A percentile compares a stretch with the other conserved stretches of the same genome.
Conservation (phyloP, 2,329 filamentous ascomycete genomes). For the Colletotrichum sp. region DNA sequence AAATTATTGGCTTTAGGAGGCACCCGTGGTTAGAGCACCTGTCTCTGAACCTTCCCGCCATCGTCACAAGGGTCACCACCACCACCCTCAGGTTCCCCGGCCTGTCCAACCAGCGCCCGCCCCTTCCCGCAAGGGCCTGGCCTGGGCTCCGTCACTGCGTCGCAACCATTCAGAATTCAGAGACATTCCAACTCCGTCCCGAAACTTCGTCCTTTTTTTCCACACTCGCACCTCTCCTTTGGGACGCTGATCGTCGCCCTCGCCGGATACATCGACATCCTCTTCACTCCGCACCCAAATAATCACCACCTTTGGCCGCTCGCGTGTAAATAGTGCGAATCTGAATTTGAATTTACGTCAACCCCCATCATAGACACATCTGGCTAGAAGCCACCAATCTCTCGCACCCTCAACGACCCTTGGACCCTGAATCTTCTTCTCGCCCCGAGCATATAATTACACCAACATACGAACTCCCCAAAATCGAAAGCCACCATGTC, state of each 20-base stretch:
- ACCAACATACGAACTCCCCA: neutral
- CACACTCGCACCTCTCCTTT: neutral
- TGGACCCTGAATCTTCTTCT: neutral
- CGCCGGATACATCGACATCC: slow-evolving; percentile 5
- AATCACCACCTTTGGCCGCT: neutral
- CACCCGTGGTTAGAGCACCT: neutral
- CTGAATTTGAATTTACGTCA: neutral
- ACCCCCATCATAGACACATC: neutral
- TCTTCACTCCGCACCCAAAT: neutral
- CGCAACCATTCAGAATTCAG: slow-evolving; percentile 13
- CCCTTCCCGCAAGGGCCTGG: neutral
- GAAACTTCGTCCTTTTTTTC: neutral
- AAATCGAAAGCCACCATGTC: slow-evolving; percentile 45
- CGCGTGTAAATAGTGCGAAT: neutral
- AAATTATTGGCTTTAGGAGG: neutral
- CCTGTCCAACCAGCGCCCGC: neutral
- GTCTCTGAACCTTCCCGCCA: neutral
- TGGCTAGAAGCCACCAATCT: neutral
- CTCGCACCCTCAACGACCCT: neutral
- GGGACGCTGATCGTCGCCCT: neutral
- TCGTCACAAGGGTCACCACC: neutral
- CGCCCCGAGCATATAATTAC: neutral
- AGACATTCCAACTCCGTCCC: slow-evolving; percentile 8
- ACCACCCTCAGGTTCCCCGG: neutral
- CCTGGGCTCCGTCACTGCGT: neutral